A percentile compares a stretch with the other conserved stretches of the same genome.
phyloP scores from a whole-genome alignment of 2,329 filamentous ascomycete species.

The Ophiocordyceps camponoti-floridani region DNA sequence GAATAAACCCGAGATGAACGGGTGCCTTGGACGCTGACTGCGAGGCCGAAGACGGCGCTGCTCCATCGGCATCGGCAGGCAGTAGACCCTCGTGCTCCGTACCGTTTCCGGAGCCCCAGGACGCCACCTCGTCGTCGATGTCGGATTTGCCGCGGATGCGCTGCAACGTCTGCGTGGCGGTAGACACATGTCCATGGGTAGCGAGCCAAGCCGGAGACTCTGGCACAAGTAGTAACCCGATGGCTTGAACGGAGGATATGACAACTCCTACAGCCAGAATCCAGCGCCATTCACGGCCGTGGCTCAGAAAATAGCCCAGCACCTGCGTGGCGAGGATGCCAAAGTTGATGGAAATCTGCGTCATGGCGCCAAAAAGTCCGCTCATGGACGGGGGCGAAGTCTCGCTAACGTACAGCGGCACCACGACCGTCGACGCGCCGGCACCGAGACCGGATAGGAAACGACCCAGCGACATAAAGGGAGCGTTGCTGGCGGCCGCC shows the following conservation, averaged over 20 bases:
- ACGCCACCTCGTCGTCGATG: conserved; percentile 54
- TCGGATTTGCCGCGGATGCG: conserved; percentile 57
- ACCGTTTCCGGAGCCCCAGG: conserved; percentile 30
- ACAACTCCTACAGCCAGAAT: conserved; percentile 59
- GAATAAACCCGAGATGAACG: conserved; percentile 37
- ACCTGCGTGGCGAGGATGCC: conserved; percentile 74
- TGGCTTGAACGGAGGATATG: conserved; percentile 47
- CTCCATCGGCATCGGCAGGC: conserved; percentile 11
- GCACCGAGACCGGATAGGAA: conserved; percentile 69
- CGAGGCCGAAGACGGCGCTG: conserved; percentile 2
- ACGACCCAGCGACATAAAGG: conserved; percentile 53
- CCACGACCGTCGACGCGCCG: conserved; percentile 79
- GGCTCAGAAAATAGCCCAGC: conserved; percentile 74
- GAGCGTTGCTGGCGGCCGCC: conserved; percentile 49
- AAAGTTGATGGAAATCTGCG: conserved; percentile 84
- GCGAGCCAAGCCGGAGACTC: conserved; percentile 85
- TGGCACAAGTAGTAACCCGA: conserved; percentile 58
- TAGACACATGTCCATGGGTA: conserved; percentile 38
- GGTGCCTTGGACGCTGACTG: conserved; percentile 4
- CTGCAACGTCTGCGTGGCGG: conserved; percentile 51
- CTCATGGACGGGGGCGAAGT: conserved; percentile 57
- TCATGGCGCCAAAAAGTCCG: conserved; percentile 70
- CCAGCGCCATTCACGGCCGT: conserved; percentile 62
- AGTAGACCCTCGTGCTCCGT: conserved; percentile 56
- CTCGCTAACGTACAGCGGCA: conserved; percentile 89